phyloP scores from a whole-genome alignment of 805 yeast species.

The Metschnikowia borealis region DNA sequence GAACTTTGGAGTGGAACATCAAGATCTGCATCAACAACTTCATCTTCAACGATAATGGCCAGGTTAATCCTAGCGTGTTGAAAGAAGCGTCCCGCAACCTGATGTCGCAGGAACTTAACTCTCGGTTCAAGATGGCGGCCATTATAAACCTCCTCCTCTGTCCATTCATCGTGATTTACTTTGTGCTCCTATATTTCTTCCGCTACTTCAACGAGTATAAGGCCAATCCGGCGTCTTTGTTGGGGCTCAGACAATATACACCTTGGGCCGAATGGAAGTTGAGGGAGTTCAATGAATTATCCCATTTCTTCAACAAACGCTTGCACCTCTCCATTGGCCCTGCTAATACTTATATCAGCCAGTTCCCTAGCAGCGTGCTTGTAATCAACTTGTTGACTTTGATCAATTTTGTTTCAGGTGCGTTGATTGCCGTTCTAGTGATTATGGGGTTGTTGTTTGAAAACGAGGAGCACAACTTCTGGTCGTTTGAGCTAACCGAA shows the following conservation, averaged over 20 bases:
- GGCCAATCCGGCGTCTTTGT: slow-evolving; percentile 76
- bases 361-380: slow-evolving; percentile 76
- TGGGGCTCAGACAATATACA: slow-evolving; percentile 74
- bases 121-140: slow-evolving; percentile 86
- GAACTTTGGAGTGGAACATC: slow-evolving; percentile 91
- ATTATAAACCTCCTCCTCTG: slow-evolving; percentile 75
- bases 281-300: slow-evolving; percentile 89
- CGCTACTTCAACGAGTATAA: slow-evolving; percentile 90
- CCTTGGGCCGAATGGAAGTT: slow-evolving; percentile 95
- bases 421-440: slow-evolving; percentile 78
- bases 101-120: slow-evolving; percentile 63
- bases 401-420: slow-evolving; percentile 69
- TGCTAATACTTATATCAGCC: slow-evolving; percentile 80
- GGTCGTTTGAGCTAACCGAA: slow-evolving; percentile 81
- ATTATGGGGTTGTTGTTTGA: slow-evolving; percentile 68
- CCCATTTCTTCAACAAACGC: slow-evolving; percentile 80
- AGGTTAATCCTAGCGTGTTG: slow-evolving; percentile 64
- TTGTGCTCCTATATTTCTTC: slow-evolving; percentile 78
- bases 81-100: slow-evolving; percentile 66
- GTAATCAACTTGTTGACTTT: slow-evolving; percentile 35
- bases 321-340: slow-evolving; percentile 72
- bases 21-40: slow-evolving; percentile 84
- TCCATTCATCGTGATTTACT: slow-evolving; percentile 82
- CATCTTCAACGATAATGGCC: slow-evolving; percentile 80
- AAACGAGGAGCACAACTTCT: slow-evolving; percentile 72